A percentile compares a stretch with the other conserved stretches of the same genome.
These are phyloP conservation scores for Volutella citrinella DNA, from an alignment of 2,329 filamentous ascomycete species.

Conservation along the genomic window DNA sequence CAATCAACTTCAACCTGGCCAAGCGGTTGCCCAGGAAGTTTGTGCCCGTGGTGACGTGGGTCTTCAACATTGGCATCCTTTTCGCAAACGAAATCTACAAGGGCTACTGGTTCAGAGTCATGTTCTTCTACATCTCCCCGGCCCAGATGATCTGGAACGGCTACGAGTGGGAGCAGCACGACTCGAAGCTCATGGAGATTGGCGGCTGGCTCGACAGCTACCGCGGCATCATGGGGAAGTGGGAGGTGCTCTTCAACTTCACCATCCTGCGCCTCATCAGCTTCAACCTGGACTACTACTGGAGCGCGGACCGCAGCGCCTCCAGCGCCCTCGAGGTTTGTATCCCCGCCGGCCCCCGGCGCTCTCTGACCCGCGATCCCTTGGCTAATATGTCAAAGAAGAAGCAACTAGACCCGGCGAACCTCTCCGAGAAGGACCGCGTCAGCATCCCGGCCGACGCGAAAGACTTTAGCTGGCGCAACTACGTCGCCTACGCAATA, in stretches of 20 bases:
- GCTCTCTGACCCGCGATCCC: slow-evolving; percentile 1
- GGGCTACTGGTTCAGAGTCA: slow-evolving; percentile 69
- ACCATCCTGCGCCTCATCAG: slow-evolving; percentile 90
- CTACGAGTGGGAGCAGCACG: slow-evolving; percentile 22
- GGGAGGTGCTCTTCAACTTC: slow-evolving; percentile 98
- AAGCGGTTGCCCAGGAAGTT: slow-evolving; percentile 67
- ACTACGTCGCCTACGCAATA: slow-evolving; percentile 84
- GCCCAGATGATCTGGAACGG: slow-evolving; percentile 29
- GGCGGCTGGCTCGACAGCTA: slow-evolving; percentile 73
- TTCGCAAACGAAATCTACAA: slow-evolving; percentile 85
- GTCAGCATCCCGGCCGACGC: slow-evolving; percentile 70
- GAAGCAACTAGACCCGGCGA: slow-evolving; percentile 88
- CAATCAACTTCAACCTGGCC: slow-evolving; percentile 76
- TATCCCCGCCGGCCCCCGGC: slow-evolving; percentile 6
- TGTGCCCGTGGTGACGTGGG: slow-evolving; percentile 77
- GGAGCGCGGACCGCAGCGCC: slow-evolving; percentile 68
- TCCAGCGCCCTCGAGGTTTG: slow-evolving; percentile 78
- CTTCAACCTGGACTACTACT: slow-evolving; percentile 96
- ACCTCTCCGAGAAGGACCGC: slow-evolving; percentile 85
- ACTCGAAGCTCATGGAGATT: slow-evolving; percentile 52
- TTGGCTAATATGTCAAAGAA: slow-evolving; percentile 77
- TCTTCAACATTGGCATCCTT: slow-evolving; percentile 80
- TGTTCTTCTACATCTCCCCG: slow-evolving; percentile 53
- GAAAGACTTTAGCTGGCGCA: slow-evolving; percentile 73
- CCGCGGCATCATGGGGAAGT: slow-evolving; percentile 80